Base-by-base conservation (phyloP, 441 rosid genomes). In the Rhodomyrtus psidioides region DNA sequence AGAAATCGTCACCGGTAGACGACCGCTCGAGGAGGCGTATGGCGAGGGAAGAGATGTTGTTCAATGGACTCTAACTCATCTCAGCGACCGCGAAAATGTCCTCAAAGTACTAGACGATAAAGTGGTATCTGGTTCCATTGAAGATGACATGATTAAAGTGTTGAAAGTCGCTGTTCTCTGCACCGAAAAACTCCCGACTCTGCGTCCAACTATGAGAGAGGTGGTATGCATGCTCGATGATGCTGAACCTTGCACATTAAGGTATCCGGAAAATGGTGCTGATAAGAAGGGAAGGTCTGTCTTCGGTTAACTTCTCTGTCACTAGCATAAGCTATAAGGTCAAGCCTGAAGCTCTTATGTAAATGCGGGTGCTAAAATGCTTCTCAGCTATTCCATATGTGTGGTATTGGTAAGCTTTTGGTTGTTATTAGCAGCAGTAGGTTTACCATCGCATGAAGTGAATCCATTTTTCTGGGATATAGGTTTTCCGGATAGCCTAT, bases 181-280 rank as follows among this genome's bases (percentile, higher is more conserved):
- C 94, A 93, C 97, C 14, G 86, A 95, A 81, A 96, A 94, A 93
- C 98, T 96, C 44, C 98, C 99, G 1, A 90, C 84, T 84, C 91
- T 94, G n/a, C 93, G 97, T 51, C 99, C 98, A 13, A 90, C 91
- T 30, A 97, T 94, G 99, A 91, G 97, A 89, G 97, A 94, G 39
- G 97, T 94, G 28, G 95, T 94, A 82, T 93, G 92, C 92, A 92
- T 94, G 98, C 94, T 97, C 8, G 90, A 84, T 2, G 95, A 95
- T 58, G 95, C 96, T 49, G 94, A 93, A 62, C 95, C 97, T n/a
- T 86, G 91, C 88, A n/a, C 81, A 83, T 82, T 39, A 86, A 84
- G 55, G 88, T 90, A 90, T 83, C 84, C 82, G 7, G 93, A 91
- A 46, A 84, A 62, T 86, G 70, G 55, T 55, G 57, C 86, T 6